phyloP scores from a whole-genome alignment of 2,329 filamentous ascomycete genomes.

The Exophiala lecanii-corni region DNA sequence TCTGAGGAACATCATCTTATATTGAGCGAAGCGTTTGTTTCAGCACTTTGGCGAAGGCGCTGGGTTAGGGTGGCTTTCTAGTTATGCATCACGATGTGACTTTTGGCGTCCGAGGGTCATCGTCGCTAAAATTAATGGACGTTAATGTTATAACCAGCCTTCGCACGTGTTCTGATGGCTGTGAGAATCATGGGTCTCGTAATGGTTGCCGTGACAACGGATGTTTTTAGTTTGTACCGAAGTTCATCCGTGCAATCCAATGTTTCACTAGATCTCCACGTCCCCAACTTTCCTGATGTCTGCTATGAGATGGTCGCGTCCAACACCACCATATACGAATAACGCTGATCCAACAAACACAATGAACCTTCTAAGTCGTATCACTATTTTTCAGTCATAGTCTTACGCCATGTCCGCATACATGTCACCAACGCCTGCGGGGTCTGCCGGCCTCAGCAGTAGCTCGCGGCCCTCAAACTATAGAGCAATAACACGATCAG shows the following conservation, averaged over 20 bases:
- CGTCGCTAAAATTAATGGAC: not conserved
- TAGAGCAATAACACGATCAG: constrained; percentile 29
- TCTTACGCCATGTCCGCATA: constrained; percentile 26
- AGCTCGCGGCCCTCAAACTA: constrained; percentile 33
- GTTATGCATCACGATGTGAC: not conserved
- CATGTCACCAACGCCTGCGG: constrained; percentile 37
- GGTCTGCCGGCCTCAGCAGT: constrained; percentile 34
- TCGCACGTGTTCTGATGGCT: not conserved
- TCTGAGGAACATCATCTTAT: not conserved
- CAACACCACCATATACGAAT: constrained; percentile 1
- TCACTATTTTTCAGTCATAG: constrained; percentile 13
- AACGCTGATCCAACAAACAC: not conserved
- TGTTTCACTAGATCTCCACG: not conserved
- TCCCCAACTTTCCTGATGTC: not conserved
- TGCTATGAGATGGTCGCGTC: constrained; percentile 11
- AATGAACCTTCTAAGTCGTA: constrained; percentile 15
- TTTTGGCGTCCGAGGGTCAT: not conserved
- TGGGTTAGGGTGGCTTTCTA: not conserved
- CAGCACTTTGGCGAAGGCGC: not conserved
- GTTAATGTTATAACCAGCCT: not conserved
- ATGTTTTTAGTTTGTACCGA: constrained; percentile 1
- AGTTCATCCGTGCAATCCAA: constrained; percentile 7
- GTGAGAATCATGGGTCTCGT: not conserved
- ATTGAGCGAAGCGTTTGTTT: not conserved
- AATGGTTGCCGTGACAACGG: constrained; percentile 9